Conservation (phyloP, 768 basidiomycete genomes). For the Cyclocybe cylindracea region DNA sequence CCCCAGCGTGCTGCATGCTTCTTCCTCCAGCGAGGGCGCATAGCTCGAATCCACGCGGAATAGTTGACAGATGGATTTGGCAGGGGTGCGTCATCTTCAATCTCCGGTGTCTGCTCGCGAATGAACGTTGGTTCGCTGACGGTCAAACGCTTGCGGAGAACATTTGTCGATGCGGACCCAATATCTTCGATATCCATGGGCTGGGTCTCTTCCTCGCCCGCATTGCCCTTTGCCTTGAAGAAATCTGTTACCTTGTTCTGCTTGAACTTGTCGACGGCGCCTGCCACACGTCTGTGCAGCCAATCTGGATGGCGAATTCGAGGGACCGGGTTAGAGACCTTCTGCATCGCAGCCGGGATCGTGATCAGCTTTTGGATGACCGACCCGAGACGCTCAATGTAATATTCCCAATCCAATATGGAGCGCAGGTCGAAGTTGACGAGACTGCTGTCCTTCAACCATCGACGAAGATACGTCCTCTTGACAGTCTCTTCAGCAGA, state of each 20-base stretch:
- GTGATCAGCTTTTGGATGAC: conserved; percentile 99
- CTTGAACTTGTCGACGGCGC: conserved; percentile 92
- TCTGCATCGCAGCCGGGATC: conserved; percentile 98
- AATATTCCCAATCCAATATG: conserved; percentile 98
- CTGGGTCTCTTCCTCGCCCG: conserved; percentile 32
- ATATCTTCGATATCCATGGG: conserved; percentile 66
- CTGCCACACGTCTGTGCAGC: conserved; percentile 89
- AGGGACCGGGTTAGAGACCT: conserved; percentile 94
- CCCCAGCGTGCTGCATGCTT: conserved; percentile 49
- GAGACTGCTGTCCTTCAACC: conserved; percentile 93
- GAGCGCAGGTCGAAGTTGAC: conserved; percentile 87
- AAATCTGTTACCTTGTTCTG: conserved; percentile 98
- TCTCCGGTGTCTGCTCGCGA: conserved; percentile 44
- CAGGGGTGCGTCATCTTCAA: conserved; percentile 40
- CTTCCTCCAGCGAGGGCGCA: conserved; percentile 78
- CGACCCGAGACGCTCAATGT: conserved; percentile 95
- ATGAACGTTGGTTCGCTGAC: conserved; percentile 53
- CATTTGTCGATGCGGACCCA: conserved; percentile 20
- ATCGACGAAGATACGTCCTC: conserved; percentile 87
- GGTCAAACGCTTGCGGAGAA: conserved; percentile 46
- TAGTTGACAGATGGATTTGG: conserved; percentile 72
- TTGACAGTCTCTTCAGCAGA: conserved; percentile 93
- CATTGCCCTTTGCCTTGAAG: conserved; percentile 54
- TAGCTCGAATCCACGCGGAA: conserved; percentile 73
- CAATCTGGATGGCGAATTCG: conserved; percentile 97